phyloP scores from a whole-genome alignment of 2,329 filamentous ascomycete genomes.

The Fusarium newnesense region DNA sequence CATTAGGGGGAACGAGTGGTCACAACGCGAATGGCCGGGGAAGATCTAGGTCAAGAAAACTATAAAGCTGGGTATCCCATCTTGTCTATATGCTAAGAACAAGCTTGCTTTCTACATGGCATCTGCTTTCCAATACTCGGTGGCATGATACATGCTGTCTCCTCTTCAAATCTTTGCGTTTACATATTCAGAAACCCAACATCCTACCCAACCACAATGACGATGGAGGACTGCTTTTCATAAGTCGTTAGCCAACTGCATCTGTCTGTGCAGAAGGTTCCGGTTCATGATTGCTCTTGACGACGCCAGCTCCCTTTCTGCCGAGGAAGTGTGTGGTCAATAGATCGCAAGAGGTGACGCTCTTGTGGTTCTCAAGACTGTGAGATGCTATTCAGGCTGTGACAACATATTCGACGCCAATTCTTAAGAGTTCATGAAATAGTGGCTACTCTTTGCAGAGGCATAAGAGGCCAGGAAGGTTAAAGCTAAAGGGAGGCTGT shows the following conservation, averaged over 20 bases:
- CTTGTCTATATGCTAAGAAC: conserved; percentile 42
- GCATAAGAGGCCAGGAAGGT: conserved; percentile 25
- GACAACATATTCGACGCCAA: conserved; percentile 27
- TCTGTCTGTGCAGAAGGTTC: conserved; percentile 27
- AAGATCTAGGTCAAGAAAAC: conserved; percentile 29
- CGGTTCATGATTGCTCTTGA: conserved; percentile 34
- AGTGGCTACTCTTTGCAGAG: conserved; percentile 23
- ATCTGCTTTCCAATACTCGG: conserved; percentile 28
- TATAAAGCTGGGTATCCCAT: conserved; percentile 44
- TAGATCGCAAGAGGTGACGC: conserved; percentile 8
- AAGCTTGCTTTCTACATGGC: conserved; percentile 42
- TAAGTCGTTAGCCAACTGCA: conserved; percentile 33
- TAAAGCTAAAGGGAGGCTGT: conserved; percentile 9
- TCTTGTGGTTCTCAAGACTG: conserved; percentile 12
- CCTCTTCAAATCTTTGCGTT: conserved; percentile 32
- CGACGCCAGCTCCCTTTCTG: conserved; percentile 17
- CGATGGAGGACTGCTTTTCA: conserved; percentile 35
- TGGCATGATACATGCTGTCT: conserved; percentile 25
- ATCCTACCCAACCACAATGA: conserved; percentile 32
- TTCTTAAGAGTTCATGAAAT: conserved; percentile 20
- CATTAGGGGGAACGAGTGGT: conserved; percentile 23
- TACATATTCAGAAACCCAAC: conserved; percentile 33
- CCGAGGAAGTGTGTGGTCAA: conserved; percentile 2
- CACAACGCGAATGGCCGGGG: conserved; percentile 9
- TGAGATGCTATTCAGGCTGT: conserved; percentile 23